Percentiles rank a stretch among this genome's conserved stretches.
Evolutionary conservation across 2,329 filamentous ascomycete genomes (phyloP).

Genomic region (Metarhizium brunneum): DNA sequence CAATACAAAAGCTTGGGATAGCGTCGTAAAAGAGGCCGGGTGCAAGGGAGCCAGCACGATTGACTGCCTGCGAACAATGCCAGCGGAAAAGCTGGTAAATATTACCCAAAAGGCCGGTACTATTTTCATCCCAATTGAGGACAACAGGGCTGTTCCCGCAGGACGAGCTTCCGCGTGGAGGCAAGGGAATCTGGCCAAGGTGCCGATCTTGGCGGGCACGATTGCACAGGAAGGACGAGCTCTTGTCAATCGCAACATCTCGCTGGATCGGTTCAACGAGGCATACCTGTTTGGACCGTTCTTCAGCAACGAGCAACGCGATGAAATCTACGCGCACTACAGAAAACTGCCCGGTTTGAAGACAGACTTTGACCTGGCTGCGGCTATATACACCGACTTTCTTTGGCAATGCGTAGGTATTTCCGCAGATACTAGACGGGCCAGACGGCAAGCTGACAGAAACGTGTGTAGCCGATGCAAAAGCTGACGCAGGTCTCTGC

Average conservation of each 20-base stretch:
- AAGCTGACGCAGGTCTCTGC: too few species aligned
- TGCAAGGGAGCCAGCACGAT: too few species aligned
- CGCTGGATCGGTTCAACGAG: slow-evolving; percentile 11
- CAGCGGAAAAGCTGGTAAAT: slow-evolving; percentile 8
- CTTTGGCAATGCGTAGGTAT: slow-evolving; percentile 17
- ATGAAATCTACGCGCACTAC: slow-evolving; percentile 12
- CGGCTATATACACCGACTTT: slow-evolving; percentile 18
- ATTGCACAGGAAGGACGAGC: slow-evolving; percentile 15
- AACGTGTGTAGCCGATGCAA: too few species aligned
- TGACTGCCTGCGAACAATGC: too few species aligned
- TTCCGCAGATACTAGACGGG: not conserved
- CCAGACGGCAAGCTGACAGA: too few species aligned
- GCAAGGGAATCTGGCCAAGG: slow-evolving; percentile 7
- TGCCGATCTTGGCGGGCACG: slow-evolving; percentile 17
- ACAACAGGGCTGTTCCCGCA: slow-evolving; percentile 7
- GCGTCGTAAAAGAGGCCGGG: too few species aligned
- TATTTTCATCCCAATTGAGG: too few species aligned
- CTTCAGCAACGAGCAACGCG: slow-evolving; percentile 4
- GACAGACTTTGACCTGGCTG: slow-evolving; percentile 15
- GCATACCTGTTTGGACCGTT: slow-evolving; percentile 10
- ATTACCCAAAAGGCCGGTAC: slow-evolving; percentile 5
- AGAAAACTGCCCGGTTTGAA: slow-evolving; percentile 4
- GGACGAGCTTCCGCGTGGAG: slow-evolving; percentile 13
- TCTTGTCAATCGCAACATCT: slow-evolving; percentile 14
- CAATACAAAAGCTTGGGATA: too few species aligned